Conservation (phyloP, 169 alveolate genomes). For the Babesia caballi region DNA sequence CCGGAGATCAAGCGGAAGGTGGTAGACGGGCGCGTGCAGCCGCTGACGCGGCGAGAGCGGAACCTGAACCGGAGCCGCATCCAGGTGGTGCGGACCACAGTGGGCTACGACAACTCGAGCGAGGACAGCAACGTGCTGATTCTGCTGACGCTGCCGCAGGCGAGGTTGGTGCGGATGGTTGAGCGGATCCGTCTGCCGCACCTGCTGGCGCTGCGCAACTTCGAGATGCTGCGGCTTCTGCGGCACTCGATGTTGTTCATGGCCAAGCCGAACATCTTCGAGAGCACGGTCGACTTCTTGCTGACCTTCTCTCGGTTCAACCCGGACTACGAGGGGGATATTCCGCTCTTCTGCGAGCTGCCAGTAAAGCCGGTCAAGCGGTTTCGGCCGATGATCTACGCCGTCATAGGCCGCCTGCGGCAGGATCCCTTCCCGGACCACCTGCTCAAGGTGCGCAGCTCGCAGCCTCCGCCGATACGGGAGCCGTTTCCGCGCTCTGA, state of each 20-base stretch:
- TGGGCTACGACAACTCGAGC: conserved; percentile 65
- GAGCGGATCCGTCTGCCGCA: conserved; percentile 53
- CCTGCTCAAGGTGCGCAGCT: conserved; percentile 44
- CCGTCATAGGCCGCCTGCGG: conserved; percentile 43
- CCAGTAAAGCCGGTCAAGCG: conserved; percentile 30
- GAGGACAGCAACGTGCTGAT: conserved; percentile 53
- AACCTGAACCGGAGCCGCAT: conserved; percentile 15
- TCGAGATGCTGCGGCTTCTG: conserved; percentile 55
- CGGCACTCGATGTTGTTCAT: conserved; percentile 46
- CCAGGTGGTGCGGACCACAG: conserved; percentile 8
- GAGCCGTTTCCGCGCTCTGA: conserved; percentile 37
- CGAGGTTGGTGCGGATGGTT: conserved; percentile 37
- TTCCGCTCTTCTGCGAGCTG: conserved; percentile 1
- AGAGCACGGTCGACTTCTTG: conserved; percentile 50
- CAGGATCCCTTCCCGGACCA: conserved; percentile 55
- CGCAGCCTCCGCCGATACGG: conserved; percentile 34
- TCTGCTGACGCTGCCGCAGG: conserved; percentile 34
- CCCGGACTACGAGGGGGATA: background rate
- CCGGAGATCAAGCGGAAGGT: conserved; percentile 30
- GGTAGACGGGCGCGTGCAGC: conserved; percentile 28
- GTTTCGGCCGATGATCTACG: conserved; percentile 55
- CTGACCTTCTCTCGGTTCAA: conserved; percentile 42
- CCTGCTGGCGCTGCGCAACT: conserved; percentile 48
- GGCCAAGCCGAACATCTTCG: conserved; percentile 60
- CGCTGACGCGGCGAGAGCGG: conserved; percentile 28